These are phyloP conservation scores for Sclerotinia trifoliorum DNA, from an alignment of 2,329 filamentous ascomycete genomes.

Conservation along the genomic window DNA sequence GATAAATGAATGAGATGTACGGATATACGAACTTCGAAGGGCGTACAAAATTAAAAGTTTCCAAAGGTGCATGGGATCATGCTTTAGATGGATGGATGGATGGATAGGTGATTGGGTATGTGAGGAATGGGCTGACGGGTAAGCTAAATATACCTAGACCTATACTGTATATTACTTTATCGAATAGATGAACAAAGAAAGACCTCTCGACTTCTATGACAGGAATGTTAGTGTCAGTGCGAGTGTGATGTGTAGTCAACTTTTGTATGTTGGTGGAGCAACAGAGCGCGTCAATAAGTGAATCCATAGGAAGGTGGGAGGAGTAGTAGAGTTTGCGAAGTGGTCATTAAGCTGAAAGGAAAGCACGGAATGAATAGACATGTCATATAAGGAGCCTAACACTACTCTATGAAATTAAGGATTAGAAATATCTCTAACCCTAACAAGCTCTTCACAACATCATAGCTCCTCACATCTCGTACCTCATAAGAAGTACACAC, in stretches of 20 bases:
- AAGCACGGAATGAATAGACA: no score
- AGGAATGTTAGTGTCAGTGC: not conserved
- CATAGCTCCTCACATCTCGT: no score
- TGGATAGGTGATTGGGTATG: not conserved
- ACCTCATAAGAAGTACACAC: no score
- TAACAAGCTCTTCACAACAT: no score
- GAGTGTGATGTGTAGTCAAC: not conserved
- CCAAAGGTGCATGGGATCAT: constrained; percentile 4
- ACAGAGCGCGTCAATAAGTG: no score
- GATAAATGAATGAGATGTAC: not conserved
- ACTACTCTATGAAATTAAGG: no score
- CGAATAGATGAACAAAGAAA: constrained; percentile 22
- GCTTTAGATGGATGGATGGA: not conserved
- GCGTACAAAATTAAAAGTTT: constrained; percentile 17
- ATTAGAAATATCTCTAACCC: no score
- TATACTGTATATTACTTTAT: constrained; percentile 29
- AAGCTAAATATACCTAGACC: constrained; percentile 10
- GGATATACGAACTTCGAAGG: constrained; percentile 1
- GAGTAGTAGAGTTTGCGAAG: no score
- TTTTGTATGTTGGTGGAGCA: no score
- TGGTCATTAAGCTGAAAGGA: no score
- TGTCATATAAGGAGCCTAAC: no score
- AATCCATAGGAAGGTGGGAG: no score
- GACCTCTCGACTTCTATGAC: constrained; percentile 19
- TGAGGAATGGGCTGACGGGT: not conserved